Conservation (phyloP, 768 basidiomycete genomes). For the Fomitopsis pulvina region DNA sequence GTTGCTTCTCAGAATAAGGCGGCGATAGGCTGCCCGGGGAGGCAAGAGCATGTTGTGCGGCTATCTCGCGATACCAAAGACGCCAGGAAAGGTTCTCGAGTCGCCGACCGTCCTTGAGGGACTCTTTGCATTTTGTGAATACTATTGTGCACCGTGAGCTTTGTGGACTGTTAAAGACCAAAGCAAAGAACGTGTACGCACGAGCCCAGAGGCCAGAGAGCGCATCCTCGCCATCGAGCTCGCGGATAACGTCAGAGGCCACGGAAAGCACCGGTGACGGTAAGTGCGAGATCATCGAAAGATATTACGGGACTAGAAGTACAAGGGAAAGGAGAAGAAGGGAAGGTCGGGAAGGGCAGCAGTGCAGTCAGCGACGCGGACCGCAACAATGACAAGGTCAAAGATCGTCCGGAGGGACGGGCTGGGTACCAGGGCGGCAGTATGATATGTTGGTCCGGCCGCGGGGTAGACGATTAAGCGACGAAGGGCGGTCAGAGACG, state of each 20-base stretch:
- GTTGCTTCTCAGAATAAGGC: conserved; percentile 15
- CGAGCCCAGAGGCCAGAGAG: conserved; percentile 64
- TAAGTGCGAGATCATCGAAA: conserved; percentile 42
- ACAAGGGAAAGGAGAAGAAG: conserved; percentile 6
- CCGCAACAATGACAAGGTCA: background rate
- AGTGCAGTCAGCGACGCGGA: conserved; percentile 4
- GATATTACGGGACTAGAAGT: conserved; percentile 4
- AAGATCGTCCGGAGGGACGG: background rate
- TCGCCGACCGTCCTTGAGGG: conserved; percentile 70
- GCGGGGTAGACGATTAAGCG: background rate
- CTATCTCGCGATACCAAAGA: conserved; percentile 67
- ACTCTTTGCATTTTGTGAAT: conserved; percentile 78
- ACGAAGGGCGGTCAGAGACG: background rate
- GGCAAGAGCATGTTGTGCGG: conserved; percentile 27
- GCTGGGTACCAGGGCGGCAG: background rate
- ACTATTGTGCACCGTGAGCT: conserved; percentile 36
- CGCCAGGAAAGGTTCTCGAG: conserved; percentile 89
- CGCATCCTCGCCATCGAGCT: conserved; percentile 64
- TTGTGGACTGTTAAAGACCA: background rate
- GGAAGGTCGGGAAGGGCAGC: conserved; percentile 7
- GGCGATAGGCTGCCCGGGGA: conserved; percentile 24
- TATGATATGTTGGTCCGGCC: background rate
- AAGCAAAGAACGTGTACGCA: conserved; percentile 30
- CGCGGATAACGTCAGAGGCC: conserved; percentile 56
- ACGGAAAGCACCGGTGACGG: conserved; percentile 64